Percentiles rank a stretch among this genome's conserved stretches.
Conservation (phyloP, 148 eudicot genomes). For the Fagopyrum esculentum region DNA sequence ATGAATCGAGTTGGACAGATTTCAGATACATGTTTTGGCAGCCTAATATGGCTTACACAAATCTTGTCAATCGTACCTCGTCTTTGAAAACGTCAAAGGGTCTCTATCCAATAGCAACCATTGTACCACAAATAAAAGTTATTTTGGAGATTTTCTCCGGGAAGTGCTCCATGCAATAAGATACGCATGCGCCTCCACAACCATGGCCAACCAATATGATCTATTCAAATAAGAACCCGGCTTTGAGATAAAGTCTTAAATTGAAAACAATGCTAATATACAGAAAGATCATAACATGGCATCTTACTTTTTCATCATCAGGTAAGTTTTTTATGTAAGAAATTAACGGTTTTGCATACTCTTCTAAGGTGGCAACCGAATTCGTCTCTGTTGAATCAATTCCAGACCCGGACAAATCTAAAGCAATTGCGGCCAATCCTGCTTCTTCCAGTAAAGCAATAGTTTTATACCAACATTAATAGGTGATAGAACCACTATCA, state of each 20-base stretch:
- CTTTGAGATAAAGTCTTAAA: neutral
- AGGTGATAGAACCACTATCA: too few species aligned
- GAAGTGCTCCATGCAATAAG: slow-evolving; percentile 73
- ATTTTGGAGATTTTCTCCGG: too few species aligned
- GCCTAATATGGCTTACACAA: too few species aligned
- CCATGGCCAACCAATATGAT: slow-evolving; percentile 96
- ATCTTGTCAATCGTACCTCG: too few species aligned
- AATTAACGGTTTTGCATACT: slow-evolving; percentile 74
- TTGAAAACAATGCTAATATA: neutral
- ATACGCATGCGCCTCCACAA: slow-evolving; percentile 84
- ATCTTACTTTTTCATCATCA: slow-evolving; percentile 72
- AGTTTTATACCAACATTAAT: slow-evolving; percentile 86
- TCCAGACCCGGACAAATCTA: slow-evolving; percentile 91
- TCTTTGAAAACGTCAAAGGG: too few species aligned
- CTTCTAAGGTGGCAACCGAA: slow-evolving; percentile 44
- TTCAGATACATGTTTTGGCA: too few species aligned
- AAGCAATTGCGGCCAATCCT: slow-evolving; percentile 64
- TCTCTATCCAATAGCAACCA: too few species aligned
- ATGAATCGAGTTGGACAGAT: too few species aligned
- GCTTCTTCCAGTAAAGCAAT: slow-evolving; percentile 85
- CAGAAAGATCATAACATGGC: neutral
- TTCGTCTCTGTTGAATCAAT: slow-evolving; percentile 65
- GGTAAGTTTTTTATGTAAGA: slow-evolving; percentile 48
- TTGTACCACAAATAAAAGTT: too few species aligned
- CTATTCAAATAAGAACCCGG: slow-evolving; percentile 24